Evolutionary conservation across 768 basidiomycete genomes (phyloP).

Genomic region (Coprinopsis sp.): DNA sequence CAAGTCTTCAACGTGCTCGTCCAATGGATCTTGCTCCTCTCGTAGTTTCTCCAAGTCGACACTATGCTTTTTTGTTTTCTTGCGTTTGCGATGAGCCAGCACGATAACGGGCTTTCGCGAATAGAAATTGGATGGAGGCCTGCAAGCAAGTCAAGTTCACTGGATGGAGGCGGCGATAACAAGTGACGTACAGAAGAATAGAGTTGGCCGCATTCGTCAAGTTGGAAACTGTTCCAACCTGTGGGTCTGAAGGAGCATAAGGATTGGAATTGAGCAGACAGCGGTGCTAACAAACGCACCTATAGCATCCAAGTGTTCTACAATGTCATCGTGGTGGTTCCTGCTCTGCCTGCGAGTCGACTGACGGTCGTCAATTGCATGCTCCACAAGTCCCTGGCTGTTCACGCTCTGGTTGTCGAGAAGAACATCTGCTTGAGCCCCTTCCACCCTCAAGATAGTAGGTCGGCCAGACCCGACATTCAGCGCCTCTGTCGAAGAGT

Average conservation of each 20-base stretch:
- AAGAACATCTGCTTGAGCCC: background rate
- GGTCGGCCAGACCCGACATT: background rate
- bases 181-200: conserved; percentile 55
- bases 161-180: conserved; percentile 3
- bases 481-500: conserved; percentile 1
- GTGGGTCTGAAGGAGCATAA: conserved; percentile 45
- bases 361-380: background rate
- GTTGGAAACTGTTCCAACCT: conserved; percentile 68
- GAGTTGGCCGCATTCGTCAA: conserved; percentile 79
- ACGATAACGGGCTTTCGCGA: conserved; percentile 65
- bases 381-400: background rate
- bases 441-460: background rate
- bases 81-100: conserved; percentile 38
- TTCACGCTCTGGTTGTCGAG: background rate
- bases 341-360: background rate
- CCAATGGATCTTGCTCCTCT: conserved; percentile 44
- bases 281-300: conserved; percentile 34
- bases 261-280: conserved; percentile 2
- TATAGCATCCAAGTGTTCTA: conserved; percentile 80
- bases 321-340: conserved; percentile 72
- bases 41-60: too few species aligned
- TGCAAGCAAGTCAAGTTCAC: conserved; percentile 19
- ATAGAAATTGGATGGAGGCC: conserved; percentile 68
- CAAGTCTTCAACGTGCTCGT: conserved; percentile 76
- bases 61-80: conserved; percentile 26